Base-by-base conservation (phyloP, 352 stramenopile species). In the Globisporangium cystogenes region DNA sequence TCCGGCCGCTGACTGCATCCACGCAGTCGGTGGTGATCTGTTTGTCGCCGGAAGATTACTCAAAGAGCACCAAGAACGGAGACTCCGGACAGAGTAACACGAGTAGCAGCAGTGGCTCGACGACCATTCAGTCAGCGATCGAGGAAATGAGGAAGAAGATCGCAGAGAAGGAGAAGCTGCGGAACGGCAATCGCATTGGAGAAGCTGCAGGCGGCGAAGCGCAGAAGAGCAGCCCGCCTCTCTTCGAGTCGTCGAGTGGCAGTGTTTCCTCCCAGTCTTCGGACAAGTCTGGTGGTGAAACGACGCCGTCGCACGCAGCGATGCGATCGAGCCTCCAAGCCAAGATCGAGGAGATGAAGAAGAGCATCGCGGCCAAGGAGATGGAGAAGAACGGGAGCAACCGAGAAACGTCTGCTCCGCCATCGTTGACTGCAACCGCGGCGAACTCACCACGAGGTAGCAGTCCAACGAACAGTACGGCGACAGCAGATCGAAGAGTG, bases 11-110 rank as follows among this genome's bases (percentile, higher is more conserved):
- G 46, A 90, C 79, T n/a, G 82, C 79, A 3, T 68, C 67, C 20
- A 73, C 64, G 14, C 76, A 93, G 62, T 88, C 76, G 14, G 18
- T 89, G 18, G 77, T 93, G 45, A 90, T 93, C 54, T 66, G 62
- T 2, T 51, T 93, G 18, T 79, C 59, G 4, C 53, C 64, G 15
- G 75, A 85, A 29, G 80, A 91, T 46, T 82, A 70, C 44, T 36
- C 39, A 37, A 69, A 53, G 20, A 62, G 23, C 27, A 65, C 40
- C 16, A 51, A 60, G 27, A 49, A 50, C 57, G 50, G 44, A 31
- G 59, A 63, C 3, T 18, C n/a, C n/a, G n/a, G 47, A 57, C 16
- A 53, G 26, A 20, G 26, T 1, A 26, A 27, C 21, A 26, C 26
- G 0, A 21, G 21, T 37, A 41, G 8, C 15, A 52, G 37, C 18